Percentiles rank a stretch among this genome's conserved stretches.
These are phyloP conservation scores for Sindora glabra DNA, from an alignment of 306 rosid genomes.

Conservation along the genomic window DNA sequence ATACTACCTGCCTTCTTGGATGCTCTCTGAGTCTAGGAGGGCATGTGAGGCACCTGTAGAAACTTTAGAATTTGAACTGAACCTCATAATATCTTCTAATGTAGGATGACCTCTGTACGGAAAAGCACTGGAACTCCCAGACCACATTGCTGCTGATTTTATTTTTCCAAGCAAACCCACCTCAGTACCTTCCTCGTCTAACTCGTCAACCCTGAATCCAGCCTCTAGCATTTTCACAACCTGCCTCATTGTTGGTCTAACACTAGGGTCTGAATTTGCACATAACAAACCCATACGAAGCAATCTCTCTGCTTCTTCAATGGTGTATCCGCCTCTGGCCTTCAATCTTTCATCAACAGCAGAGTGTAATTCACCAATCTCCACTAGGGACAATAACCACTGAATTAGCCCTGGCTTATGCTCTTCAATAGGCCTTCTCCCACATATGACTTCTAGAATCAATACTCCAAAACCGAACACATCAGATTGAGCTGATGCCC, in stretches of 20 bases:
- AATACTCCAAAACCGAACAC: conserved; percentile 36
- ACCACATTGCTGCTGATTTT: too few species aligned
- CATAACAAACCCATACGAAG: conserved; percentile 33
- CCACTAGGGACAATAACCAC: conserved; percentile 22
- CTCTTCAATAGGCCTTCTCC: conserved; percentile 27
- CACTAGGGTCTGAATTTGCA: conserved; percentile 21
- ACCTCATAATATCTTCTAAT: too few species aligned
- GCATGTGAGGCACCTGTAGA: too few species aligned
- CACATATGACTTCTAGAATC: conserved; percentile 25
- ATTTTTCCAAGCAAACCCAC: too few species aligned
- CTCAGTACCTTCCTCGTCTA: too few species aligned
- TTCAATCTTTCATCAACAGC: conserved; percentile 26
- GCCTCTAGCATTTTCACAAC: too few species aligned
- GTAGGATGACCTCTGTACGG: too few species aligned
- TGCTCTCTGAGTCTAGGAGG: too few species aligned
- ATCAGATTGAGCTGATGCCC: conserved; percentile 17
- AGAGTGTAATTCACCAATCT: neutral
- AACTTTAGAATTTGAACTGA: too few species aligned
- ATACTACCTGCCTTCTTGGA: too few species aligned
- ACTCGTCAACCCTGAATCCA: too few species aligned
- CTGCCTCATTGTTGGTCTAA: conserved; percentile 38
- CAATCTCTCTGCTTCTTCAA: conserved; percentile 26
- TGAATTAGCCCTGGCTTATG: conserved; percentile 25
- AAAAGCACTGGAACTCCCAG: too few species aligned
- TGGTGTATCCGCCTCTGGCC: neutral